These are phyloP conservation scores for Babesia ovata DNA, from an alignment of 169 alveolate genomes.

Conservation along the genomic window DNA sequence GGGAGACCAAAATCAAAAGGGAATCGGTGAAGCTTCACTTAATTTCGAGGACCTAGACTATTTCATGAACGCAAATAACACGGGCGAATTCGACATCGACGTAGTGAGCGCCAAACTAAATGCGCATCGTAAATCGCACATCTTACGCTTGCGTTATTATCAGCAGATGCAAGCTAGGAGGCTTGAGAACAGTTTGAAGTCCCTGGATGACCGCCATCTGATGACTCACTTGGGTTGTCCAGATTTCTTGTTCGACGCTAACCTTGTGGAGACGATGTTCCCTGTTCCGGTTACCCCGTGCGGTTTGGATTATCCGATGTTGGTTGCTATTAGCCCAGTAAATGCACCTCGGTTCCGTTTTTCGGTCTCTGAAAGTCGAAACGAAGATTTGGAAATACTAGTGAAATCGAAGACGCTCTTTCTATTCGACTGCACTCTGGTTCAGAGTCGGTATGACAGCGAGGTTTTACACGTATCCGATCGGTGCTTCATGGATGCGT, in stretches of 20 bases:
- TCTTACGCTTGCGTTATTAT: neutral
- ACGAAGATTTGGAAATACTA: conserved; percentile 8
- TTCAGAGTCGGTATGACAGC: neutral
- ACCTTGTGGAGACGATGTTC: neutral
- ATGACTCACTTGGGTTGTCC: conserved; percentile 2
- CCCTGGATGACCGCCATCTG: neutral
- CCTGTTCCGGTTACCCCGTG: conserved; percentile 5
- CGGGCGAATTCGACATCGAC: neutral
- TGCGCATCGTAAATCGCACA: neutral
- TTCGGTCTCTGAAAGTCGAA: neutral
- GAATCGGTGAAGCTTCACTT: neutral
- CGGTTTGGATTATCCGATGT: conserved; percentile 1
- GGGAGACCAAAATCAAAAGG: neutral
- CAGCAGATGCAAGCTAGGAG: conserved; percentile 8
- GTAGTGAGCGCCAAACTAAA: neutral
- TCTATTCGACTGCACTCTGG: neutral
- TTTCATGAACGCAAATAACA: neutral
- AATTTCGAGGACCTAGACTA: neutral
- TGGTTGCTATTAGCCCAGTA: neutral
- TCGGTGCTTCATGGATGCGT: conserved; percentile 5
- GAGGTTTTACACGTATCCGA: conserved; percentile 15
- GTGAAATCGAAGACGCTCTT: conserved; percentile 27
- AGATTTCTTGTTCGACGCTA: neutral
- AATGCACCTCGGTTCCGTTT: conserved; percentile 10
- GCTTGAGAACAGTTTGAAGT: neutral